Evolutionary conservation across 805 yeast genomes (phyloP), one percentile per base, ranked within the genome.

Genomic region (Jamesozyma hellenica): DNA sequence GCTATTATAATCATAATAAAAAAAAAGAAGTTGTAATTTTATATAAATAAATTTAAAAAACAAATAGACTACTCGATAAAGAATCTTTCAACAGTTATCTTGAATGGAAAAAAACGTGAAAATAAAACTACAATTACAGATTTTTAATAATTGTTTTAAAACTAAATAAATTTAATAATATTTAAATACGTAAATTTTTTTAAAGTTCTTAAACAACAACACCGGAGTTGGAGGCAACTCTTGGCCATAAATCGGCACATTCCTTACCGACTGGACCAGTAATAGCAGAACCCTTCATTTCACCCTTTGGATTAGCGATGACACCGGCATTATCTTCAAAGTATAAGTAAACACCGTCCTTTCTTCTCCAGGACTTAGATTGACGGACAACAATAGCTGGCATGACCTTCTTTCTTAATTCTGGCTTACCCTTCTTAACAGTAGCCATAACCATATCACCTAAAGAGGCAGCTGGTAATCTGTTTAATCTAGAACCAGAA

Each of bases 241-340:
- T 86, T 72, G 99, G 99, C 99, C 99, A 92, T 72, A 92, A 83
- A 70, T 92, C 99, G 70, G 99, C 98, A 80, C 98, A 94, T 79
- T 92, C 99, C 78, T 92, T 92, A 72, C 96, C 97, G 68, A 92
- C 99, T 66, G 99, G 99, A 73, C 99, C 99, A 67, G 99, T 94
- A 71, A 92, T 92, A 66, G 98, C 99, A 60, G 98, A 94, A 75
- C 99, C 99, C 81, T 92, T 92, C 98, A 94, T 92, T 76, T 92
- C 99, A 79, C 99, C 99, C 92, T 92, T 92, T 69, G 99, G 98
- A 78, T 92, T 92, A 71, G 92, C 98, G 68, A 92, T 92, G 72
- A 94, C 99, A 82, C 98, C 98, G 56, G 99, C 99, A 68, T 92
- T 92, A 77, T 92, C 99, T 81, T 92, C 99, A 64, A 92, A 92